Evolutionary conservation across 2,329 filamentous ascomycete species (phyloP), one percentile per base, ranked within the genome.

Genomic region (Colletotrichum destructivum): DNA sequence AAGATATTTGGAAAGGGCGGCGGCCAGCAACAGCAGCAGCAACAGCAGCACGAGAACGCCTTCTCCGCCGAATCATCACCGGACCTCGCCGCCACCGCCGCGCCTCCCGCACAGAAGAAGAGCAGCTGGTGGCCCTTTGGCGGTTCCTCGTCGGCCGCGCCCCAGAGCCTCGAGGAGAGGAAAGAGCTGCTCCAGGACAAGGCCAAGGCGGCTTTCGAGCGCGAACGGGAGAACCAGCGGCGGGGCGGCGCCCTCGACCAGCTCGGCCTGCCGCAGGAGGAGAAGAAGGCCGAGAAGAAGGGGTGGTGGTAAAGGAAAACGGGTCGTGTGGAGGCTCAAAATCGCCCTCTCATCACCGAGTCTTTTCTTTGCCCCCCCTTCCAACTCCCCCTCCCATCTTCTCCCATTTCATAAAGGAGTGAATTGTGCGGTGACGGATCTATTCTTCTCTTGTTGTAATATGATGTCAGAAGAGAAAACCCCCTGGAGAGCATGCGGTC

Each of bases 211-310:
- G 86, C 82, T 1, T 85, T 87, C 74, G 85, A 88, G 69, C 77
- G 80, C 51, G 88, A 89, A 79, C 84, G 83, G 74, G 83, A 86
- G 74, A 86, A 85, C 71, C 87, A 89, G 81, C 81, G 81, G 71
- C 79, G 74, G 15, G 88, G 87, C 23, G 88, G 88, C 2, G 83
- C 83, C 61, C 77, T 89, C 55, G 88, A 89, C 75, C 84, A 84
- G 69, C 71, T 89, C 3, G 87, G 86, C 0, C 76, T 85, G 40
- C 77, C 75, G 73, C 75, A 65, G 62, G 72, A 66, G 65, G 67
- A 74, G 47, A 73, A 73, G 73, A 67, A 77, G 44, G 62, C 78
- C 2, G 76, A 79, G 57, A 87, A 86, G 82, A 88, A 86, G 81
- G 82, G 85, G 26, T 86, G 86, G 83, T 77, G 80, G 66, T 88